These are phyloP conservation scores for Fusarium keratoplasticum DNA, from an alignment of 2,329 filamentous ascomycete species.

Conservation along the genomic window DNA sequence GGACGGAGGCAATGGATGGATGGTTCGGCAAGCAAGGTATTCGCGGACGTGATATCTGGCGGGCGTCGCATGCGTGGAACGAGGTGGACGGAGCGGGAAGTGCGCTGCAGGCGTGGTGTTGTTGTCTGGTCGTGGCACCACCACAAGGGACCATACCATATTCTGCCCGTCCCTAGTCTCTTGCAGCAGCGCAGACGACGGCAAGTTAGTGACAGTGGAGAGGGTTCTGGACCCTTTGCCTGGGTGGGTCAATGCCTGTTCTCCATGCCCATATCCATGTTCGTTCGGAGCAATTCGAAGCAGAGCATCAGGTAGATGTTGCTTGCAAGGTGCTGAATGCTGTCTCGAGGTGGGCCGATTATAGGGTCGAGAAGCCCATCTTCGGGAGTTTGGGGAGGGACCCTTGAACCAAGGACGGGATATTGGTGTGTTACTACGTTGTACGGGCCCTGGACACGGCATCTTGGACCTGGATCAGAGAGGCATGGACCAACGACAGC, in stretches of 20 bases:
- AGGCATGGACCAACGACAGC: conserved; percentile 1
- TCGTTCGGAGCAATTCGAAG: not conserved
- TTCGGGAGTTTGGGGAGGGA: conserved; percentile 19
- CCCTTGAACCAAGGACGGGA: conserved; percentile 11
- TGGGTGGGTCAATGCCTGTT: conserved; percentile 24
- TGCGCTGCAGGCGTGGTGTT: conserved; percentile 40
- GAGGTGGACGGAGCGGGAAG: conserved; percentile 6
- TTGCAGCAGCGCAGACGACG: not conserved
- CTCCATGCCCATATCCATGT: conserved; percentile 1
- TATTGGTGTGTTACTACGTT: not conserved
- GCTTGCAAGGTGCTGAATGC: not conserved
- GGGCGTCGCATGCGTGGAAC: conserved; percentile 30
- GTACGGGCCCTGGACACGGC: conserved; percentile 1
- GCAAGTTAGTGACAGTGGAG: conserved; percentile 1
- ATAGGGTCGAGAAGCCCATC: conserved; percentile 12
- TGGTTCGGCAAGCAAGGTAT: conserved; percentile 21
- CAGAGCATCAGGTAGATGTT: conserved; percentile 5
- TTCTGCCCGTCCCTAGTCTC: conserved; percentile 3
- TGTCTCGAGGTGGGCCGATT: conserved; percentile 14
- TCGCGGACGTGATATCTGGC: conserved; percentile 14
- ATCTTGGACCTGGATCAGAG: not conserved
- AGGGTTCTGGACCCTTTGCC: conserved; percentile 33
- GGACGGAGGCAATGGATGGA: conserved; percentile 28
- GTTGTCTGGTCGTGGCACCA: conserved; percentile 37
- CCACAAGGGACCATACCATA: conserved; percentile 10